Conservation (phyloP, 345 rosid species). For the Fremontodendron californicum region DNA sequence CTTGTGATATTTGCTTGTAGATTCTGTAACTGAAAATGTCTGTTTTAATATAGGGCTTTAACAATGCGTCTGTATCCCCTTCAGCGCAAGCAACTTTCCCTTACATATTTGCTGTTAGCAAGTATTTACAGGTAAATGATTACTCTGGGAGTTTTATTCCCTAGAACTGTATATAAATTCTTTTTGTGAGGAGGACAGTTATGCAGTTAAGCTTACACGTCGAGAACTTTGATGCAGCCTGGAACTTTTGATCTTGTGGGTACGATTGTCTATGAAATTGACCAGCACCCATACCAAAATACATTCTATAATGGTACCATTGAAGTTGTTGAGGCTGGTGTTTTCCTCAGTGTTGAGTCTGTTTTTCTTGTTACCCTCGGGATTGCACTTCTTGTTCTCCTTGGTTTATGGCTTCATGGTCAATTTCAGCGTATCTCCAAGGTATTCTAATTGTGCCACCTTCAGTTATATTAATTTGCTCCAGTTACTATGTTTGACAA, state of each 20-base stretch:
- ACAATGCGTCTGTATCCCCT: constrained; percentile 69
- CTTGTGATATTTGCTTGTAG: neutral
- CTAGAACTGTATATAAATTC: neutral
- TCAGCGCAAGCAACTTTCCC: constrained; percentile 84
- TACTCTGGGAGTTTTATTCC: neutral
- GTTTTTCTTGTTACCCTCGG: constrained; percentile 82
- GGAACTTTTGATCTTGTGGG: constrained; percentile 94
- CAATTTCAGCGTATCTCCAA: constrained; percentile 63
- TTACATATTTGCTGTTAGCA: constrained; percentile 74
- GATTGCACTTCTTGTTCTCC: constrained; percentile 50
- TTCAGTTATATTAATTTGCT: neutral
- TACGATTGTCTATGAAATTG: constrained; percentile 66
- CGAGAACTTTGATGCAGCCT: constrained; percentile 39
- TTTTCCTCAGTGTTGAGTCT: constrained; percentile 75
- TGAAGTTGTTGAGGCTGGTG: constrained; percentile 86
- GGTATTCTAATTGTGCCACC: constrained; percentile 36
- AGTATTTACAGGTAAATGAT: constrained; percentile 67
- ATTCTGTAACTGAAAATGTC: neutral
- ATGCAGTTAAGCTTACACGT: neutral
- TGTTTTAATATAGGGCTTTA: constrained; percentile 54
- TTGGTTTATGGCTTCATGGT: constrained; percentile 66
- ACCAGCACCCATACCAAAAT: constrained; percentile 70
- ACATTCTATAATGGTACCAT: constrained; percentile 79
- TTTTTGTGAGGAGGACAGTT: neutral
- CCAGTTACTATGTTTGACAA: neutral